A percentile compares a stretch with the other conserved stretches of the same genome.
Conservation (phyloP, 2,329 filamentous ascomycete genomes). For the Aspergillus chevalieri region DNA sequence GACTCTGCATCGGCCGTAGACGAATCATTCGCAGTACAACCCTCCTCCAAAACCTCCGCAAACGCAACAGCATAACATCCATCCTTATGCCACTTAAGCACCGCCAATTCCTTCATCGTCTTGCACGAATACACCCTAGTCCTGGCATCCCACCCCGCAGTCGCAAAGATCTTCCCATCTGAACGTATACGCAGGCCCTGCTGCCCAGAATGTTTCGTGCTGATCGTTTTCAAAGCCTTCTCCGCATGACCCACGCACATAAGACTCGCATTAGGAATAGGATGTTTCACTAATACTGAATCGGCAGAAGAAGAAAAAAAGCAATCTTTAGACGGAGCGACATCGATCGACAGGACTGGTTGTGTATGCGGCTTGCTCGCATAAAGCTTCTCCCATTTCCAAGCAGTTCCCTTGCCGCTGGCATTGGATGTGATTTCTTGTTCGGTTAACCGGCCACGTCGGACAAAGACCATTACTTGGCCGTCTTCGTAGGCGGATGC, state of each 20-base stretch:
- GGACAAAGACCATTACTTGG: conserved; percentile 59
- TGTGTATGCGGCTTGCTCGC: conserved; percentile 65
- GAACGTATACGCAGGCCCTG: conserved; percentile 71
- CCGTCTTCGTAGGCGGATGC: conserved; percentile 83
- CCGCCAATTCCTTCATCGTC: conserved; percentile 78
- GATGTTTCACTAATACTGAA: conserved; percentile 69
- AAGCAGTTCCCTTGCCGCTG: conserved; percentile 16
- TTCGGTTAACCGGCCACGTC: conserved; percentile 35
- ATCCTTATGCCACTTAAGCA: conserved; percentile 88
- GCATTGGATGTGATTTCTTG: conserved; percentile 21
- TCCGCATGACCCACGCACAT: conserved; percentile 10
- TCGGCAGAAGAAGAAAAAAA: conserved; percentile 83
- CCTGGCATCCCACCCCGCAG: conserved; percentile 84
- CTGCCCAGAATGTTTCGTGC: conserved; percentile 87
- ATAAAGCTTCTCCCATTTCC: conserved; percentile 55
- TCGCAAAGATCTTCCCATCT: conserved; percentile 78
- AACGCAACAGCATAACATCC: conserved; percentile 81
- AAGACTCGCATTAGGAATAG: conserved; percentile 43
- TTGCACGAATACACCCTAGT: conserved; percentile 75
- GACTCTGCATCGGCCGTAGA: neutral
- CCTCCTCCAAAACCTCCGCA: conserved; percentile 36
- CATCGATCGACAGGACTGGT: conserved; percentile 69
- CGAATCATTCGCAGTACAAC: too few species aligned
- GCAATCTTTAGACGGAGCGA: conserved; percentile 45
- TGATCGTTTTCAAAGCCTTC: conserved; percentile 53